Evolutionary conservation across 345 rosid species (phyloP).

Genomic region (Draba incana): DNA sequence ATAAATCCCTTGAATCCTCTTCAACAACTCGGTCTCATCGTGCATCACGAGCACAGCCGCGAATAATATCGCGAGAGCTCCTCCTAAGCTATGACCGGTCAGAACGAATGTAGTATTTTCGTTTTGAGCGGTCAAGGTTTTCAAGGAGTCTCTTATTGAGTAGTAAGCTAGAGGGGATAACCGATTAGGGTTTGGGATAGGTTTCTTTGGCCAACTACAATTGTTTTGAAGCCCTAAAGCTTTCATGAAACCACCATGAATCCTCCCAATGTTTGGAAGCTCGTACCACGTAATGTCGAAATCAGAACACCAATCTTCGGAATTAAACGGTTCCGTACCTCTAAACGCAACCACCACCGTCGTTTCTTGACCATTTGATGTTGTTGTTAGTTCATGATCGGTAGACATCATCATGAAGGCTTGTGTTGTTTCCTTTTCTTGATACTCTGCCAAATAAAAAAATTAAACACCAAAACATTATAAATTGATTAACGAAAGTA

Average conservation of each 20-base stretch:
- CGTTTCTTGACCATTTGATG: conserved; percentile 42
- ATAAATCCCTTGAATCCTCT: conserved; percentile 61
- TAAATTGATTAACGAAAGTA: background rate
- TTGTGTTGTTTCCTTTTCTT: conserved; percentile 63
- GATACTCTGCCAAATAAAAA: conserved; percentile 48
- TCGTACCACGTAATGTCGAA: conserved; percentile 79
- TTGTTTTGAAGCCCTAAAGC: conserved; percentile 70
- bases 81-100: conserved; percentile 81
- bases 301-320: conserved; percentile 75
- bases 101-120: conserved; percentile 46
- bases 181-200: conserved; percentile 24
- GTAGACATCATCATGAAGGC: conserved; percentile 54
- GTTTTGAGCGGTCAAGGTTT: conserved; percentile 39
- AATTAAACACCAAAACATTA: background rate
- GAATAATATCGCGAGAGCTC: conserved; percentile 76
- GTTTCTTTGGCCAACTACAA: conserved; percentile 60
- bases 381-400: conserved; percentile 13
- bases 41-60: conserved; percentile 54
- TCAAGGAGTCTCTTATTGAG: conserved; percentile 54
- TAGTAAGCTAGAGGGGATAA: conserved; percentile 58
- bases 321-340: conserved; percentile 67
- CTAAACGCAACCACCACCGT: conserved; percentile 65
- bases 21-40: conserved; percentile 54
- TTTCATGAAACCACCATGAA: conserved; percentile 82
- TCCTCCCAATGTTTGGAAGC: conserved; percentile 57